These are phyloP conservation scores for Cystobasidiaceae sp. DNA, from an alignment of 1,284 basidiomycete genomes.

Conservation along the genomic window DNA sequence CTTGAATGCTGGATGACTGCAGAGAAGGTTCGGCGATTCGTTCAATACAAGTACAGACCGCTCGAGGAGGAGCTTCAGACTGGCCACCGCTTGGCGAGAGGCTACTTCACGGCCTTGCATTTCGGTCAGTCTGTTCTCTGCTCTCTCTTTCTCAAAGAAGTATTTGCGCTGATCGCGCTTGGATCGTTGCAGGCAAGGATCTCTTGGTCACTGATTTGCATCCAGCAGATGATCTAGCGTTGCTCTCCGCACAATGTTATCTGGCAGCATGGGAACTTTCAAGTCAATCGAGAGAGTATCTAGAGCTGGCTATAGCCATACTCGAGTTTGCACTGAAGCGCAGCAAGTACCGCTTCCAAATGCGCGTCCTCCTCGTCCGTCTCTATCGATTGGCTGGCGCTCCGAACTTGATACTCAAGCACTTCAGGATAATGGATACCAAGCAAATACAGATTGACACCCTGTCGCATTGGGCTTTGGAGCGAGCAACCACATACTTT, in stretches of 20 bases:
- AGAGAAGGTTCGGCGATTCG: conserved; percentile 62
- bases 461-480: conserved; percentile 69
- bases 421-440: conserved; percentile 66
- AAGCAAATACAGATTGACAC: conserved; percentile 82
- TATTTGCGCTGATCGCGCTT: neutral
- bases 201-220: conserved; percentile 74
- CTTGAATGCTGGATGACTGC: conserved; percentile 63
- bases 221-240: conserved; percentile 74
- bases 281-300: conserved; percentile 45
- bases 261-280: conserved; percentile 58
- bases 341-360: conserved; percentile 70
- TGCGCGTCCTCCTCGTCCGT: conserved; percentile 66
- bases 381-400: conserved; percentile 71
- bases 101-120: conserved; percentile 61
- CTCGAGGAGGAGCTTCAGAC: conserved; percentile 56
- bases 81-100: conserved; percentile 55
- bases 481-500: conserved; percentile 72
- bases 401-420: conserved; percentile 60
- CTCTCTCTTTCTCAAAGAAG: neutral
- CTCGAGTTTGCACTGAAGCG: conserved; percentile 66
- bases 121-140: conserved; percentile 53
- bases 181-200: conserved; percentile 46
- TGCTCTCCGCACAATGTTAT: conserved; percentile 65
- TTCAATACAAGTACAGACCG: conserved; percentile 51
- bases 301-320: conserved; percentile 60